Base-by-base conservation (phyloP, 208 protist genomes). In the Pavlovales sp. region DNA sequence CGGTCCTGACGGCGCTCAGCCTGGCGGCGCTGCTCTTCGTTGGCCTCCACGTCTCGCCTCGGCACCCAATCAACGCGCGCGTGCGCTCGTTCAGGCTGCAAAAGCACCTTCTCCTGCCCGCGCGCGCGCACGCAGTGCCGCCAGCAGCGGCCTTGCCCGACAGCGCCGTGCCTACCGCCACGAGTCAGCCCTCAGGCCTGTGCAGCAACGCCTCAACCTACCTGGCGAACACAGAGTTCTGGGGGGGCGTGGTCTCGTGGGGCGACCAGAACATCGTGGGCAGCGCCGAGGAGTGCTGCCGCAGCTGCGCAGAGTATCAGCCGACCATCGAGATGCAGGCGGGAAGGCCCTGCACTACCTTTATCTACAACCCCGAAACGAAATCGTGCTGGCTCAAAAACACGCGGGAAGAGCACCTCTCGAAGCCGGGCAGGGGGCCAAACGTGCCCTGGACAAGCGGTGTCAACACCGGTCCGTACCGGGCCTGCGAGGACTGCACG, bases 351-450 rank as follows among this genome's bases (percentile, higher is more conserved):
- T 86, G 82, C 66, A 86, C 38, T 26, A n/a, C 39, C 38, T 86
- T 30, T 5, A 57, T 86, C 14, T 86, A n/a, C 36, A 22, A 86
- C 38, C 47, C 44, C 4, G 8, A 7, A 0, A 39, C 34, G 22
- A 0, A 44, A 10, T 34, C 66, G 38, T 86, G 82, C 82, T 86
- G 82, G 82, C 82, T 86, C 57, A 86, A 86, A 57, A 2, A 86
- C 82, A 5, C 66, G 82, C 22, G 32, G 28, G n/a, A 39, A 14
- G 11, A 42, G 75, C 75, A 79, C 34, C 75, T 79, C 37, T 20
- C 75, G 39, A 20, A 79, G 5, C 75, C 75, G 18, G 75, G 75
- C 7, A 20, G 75, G 11, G 36, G 39, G 18, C 22, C 36, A 28
- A 5, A 1, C 38, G 38, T 81, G 39, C 39, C 38, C 0, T 81